Percentiles rank a stretch among this genome's conserved stretches.
phyloP scores from a whole-genome alignment of 345 rosid genomes.

The Camelina hispida region DNA sequence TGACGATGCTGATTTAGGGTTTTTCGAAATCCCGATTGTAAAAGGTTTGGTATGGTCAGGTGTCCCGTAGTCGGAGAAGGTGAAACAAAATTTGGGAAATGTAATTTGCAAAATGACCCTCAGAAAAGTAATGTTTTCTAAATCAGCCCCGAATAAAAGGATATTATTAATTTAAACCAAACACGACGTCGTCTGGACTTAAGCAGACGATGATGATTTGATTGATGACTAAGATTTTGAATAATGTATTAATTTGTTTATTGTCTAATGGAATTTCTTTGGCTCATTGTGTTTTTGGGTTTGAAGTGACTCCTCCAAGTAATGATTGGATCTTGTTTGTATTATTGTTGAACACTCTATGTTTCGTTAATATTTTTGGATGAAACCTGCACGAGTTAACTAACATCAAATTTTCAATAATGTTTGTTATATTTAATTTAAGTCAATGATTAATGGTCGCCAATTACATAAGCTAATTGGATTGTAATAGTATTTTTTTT shows the following conservation, averaged over 20 bases:
- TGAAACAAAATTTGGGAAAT: background rate
- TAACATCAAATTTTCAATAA: background rate
- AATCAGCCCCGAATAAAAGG: background rate
- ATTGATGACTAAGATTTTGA: background rate
- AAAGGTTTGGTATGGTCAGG: background rate
- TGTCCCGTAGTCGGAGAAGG: background rate
- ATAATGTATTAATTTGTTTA: background rate
- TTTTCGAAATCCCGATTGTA: constrained; percentile 16
- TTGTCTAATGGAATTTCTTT: background rate
- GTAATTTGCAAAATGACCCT: constrained; percentile 18
- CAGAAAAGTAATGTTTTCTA: background rate
- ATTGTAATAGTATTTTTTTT: background rate
- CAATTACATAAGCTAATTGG: background rate
- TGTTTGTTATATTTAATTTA: background rate
- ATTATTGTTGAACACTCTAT: background rate
- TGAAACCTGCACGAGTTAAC: constrained; percentile 1
- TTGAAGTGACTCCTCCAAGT: background rate
- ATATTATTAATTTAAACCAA: background rate
- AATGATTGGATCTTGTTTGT: background rate
- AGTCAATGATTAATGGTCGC: constrained; percentile 20
- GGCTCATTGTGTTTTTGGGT: background rate
- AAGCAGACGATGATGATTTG: background rate
- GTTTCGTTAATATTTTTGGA: constrained; percentile 6
- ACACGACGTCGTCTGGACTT: background rate
- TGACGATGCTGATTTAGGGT: background rate